Evolutionary conservation across 768 basidiomycete genomes (phyloP).

Genomic region (Agrocybe chaxingu): DNA sequence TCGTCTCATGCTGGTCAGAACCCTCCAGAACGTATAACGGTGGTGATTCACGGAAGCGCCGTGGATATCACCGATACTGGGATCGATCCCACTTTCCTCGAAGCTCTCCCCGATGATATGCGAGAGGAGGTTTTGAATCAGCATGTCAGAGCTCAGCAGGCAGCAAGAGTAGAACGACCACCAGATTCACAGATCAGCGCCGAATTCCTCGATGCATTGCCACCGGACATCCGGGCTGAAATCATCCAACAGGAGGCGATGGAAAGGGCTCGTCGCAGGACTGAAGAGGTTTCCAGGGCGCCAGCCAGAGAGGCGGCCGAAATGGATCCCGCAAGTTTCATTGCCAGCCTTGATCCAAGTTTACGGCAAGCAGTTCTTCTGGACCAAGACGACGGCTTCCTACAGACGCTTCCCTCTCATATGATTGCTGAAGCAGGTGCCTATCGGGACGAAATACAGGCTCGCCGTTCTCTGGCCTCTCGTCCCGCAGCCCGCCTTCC

Average conservation of each 20-base stretch:
- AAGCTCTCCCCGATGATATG: constrained; percentile 98
- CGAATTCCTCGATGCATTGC: constrained; percentile 95
- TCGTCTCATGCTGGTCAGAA: constrained; percentile 24
- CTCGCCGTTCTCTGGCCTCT: constrained; percentile 27
- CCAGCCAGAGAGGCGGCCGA: constrained; percentile 61
- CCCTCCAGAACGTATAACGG: constrained; percentile 68
- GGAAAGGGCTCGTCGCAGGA: constrained; percentile 63
- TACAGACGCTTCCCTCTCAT: constrained; percentile 77
- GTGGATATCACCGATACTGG: constrained; percentile 99
- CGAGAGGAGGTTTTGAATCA: constrained; percentile 97
- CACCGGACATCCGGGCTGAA: constrained; percentile 94
- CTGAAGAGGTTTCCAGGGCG: constrained; percentile 34
- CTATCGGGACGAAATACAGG: constrained; percentile 55
- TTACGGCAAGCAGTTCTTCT: constrained; percentile 88
- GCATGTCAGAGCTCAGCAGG: constrained; percentile 89
- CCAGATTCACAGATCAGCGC: constrained; percentile 86
- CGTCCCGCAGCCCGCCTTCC: constrained; percentile 27
- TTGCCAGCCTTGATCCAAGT: constrained; percentile 86
- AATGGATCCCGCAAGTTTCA: constrained; percentile 87
- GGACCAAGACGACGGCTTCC: constrained; percentile 84
- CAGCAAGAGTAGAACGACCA: constrained; percentile 69
- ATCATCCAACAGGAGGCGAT: constrained; percentile 93
- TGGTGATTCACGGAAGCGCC: constrained; percentile 86
- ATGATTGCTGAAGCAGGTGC: constrained; percentile 82
- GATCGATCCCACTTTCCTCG: constrained; percentile 96